Evolutionary conservation across 495 filamentous ascomycete species (phyloP).

Genomic region (Tetracladium setigerum): DNA sequence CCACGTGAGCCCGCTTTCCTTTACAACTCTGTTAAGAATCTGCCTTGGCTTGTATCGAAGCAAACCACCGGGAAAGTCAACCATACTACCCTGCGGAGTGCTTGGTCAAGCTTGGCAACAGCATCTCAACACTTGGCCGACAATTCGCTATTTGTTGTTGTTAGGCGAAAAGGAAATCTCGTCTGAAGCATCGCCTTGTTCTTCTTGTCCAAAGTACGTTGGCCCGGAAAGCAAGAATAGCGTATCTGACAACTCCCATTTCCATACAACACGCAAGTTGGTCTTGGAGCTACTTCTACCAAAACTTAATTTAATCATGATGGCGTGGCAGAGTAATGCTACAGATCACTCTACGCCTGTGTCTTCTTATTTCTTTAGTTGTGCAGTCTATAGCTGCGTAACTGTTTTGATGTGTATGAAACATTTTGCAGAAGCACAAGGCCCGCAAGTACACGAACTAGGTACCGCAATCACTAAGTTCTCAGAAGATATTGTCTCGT

Average conservation of each 20-base stretch:
- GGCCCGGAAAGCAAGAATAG: neutral
- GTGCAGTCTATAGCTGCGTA: constrained; percentile 36
- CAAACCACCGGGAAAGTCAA: neutral
- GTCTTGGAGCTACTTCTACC: constrained; percentile 40
- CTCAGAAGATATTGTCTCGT: constrained; percentile 2
- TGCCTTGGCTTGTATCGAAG: constrained; percentile 12
- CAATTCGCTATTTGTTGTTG: constrained; percentile 19
- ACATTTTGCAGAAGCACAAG: constrained; percentile 30
- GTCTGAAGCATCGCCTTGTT: constrained; percentile 1
- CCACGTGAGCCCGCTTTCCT: constrained; percentile 23
- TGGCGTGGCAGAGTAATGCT: constrained; percentile 34
- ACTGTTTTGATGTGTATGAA: constrained; percentile 34
- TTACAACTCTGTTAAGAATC: constrained; percentile 29
- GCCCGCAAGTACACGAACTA: constrained; percentile 32
- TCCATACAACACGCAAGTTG: constrained; percentile 35
- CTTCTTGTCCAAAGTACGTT: constrained; percentile 12
- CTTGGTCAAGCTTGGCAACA: constrained; percentile 32
- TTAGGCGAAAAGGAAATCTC: constrained; percentile 13
- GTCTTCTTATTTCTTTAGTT: constrained; percentile 37
- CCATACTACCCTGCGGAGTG: constrained; percentile 19
- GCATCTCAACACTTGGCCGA: constrained; percentile 16
- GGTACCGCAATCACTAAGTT: constrained; percentile 19
- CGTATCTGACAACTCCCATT: constrained; percentile 15
- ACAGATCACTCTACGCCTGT: constrained; percentile 32
- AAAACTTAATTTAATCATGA: constrained; percentile 36